Evolutionary conservation across 768 basidiomycete genomes (phyloP), one percentile per base, ranked within the genome.

Genomic region (Rubroboletus pulcherrimus): DNA sequence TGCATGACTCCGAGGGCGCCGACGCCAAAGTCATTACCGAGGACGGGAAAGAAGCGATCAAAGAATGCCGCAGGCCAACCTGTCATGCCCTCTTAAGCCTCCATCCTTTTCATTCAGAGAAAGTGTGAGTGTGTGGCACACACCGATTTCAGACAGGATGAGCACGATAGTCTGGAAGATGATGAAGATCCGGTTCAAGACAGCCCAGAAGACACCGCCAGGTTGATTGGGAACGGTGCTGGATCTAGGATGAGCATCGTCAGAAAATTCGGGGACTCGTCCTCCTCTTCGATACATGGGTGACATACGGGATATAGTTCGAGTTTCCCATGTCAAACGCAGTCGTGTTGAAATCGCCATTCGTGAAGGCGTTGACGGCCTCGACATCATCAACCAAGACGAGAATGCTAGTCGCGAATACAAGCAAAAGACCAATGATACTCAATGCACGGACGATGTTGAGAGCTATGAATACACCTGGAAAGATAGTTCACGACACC

Each of bases 201-300:
- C 83, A 3, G 91, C 87, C 91, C 93, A 97, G 73, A 97, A 96
- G 24, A 86, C 83, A 29, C 94, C 94, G 7, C 91, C 94, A 44
- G 92, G 77, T 70, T 96, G 93, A 72, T 93, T 92, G 3, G 93
- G 93, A n/a, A 97, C 90, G 0, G 92, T 91, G 71, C 86, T 89
- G 51, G 86, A 82, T 64, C 78, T 83, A 33, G 21, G 51, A 53
- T 33, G 41, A 21, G 3, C 10, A 0, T 35, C 40, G 34, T 48
- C 43, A 61, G 43, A 49, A 21, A 48, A 34, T 26, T 7, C 10
- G 38, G 17, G 5, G 12, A 21, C 21, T 21, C 21, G 7, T 15
- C 17, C 41, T 41, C 33, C 11, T 24, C 9, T 24, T 50, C 17
- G 56, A 10, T 14, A 43, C 14, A 46, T 0, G 4, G 11, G n/a